Conservation (phyloP, 306 rosid genomes). For the Pachyrhizus erosus region DNA sequence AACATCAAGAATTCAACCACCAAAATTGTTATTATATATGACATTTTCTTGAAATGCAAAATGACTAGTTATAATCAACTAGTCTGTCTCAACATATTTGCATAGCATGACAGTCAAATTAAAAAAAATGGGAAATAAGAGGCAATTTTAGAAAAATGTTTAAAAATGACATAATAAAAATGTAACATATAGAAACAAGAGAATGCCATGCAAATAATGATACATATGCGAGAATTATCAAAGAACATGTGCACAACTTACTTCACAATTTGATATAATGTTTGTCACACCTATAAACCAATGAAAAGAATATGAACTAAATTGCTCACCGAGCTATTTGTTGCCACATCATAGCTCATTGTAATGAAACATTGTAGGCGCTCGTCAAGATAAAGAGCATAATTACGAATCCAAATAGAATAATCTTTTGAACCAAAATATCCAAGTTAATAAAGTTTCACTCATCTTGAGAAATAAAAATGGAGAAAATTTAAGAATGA, state of each 20-base stretch:
- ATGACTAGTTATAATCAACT: neutral
- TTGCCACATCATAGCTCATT: constrained; percentile 69
- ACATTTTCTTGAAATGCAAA: neutral
- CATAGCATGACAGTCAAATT: neutral
- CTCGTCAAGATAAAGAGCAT: constrained; percentile 79
- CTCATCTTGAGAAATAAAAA: neutral
- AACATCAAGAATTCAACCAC: neutral
- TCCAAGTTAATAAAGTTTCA: constrained; percentile 25
- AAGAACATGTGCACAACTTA: neutral
- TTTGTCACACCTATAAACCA: neutral
- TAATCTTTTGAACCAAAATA: constrained; percentile 57
- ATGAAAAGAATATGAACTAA: neutral
- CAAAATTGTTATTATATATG: neutral
- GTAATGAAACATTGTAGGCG: constrained; percentile 73
- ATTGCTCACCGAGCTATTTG: constrained; percentile 65
- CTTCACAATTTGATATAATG: neutral
- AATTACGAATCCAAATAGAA: constrained; percentile 77
- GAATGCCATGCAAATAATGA: neutral
- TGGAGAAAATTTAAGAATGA: neutral
- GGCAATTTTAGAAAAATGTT: neutral
- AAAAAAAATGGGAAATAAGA: neutral
- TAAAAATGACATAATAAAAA: neutral
- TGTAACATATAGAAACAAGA: neutral
- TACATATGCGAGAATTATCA: neutral
- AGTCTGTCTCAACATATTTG: neutral